phyloP scores from a whole-genome alignment of 495 filamentous ascomycete genomes.

The Lepraria neglecta region DNA sequence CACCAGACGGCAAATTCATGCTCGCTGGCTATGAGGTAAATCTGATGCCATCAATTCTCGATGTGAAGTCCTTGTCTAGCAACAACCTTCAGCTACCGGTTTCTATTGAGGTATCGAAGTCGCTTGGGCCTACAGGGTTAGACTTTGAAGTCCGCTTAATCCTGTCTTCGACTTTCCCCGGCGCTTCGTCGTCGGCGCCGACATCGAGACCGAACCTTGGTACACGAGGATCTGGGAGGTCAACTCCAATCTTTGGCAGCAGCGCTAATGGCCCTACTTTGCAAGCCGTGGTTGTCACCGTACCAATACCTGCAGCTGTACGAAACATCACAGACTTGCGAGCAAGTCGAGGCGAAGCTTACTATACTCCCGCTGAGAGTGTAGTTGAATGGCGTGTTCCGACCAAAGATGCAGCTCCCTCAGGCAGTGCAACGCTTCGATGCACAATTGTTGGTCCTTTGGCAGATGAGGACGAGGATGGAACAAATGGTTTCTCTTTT shows the following conservation, averaged over 20 bases:
- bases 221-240: conserved; percentile 42
- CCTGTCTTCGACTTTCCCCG: conserved; percentile 55
- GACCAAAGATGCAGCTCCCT: conserved; percentile 55
- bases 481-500: conserved; percentile 43
- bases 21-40: conserved; percentile 93
- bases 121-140: conserved; percentile 60
- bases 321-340: conserved; percentile 82
- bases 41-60: conserved; percentile 59
- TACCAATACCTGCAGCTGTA: conserved; percentile 75
- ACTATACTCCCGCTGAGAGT: conserved; percentile 63
- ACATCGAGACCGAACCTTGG: conserved; percentile 34
- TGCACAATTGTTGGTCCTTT: conserved; percentile 70
- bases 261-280: conserved; percentile 50
- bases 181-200: conserved; percentile 32
- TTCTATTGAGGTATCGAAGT: conserved; percentile 70
- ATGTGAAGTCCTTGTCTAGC: conserved; percentile 41
- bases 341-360: conserved; percentile 77
- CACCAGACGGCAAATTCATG: conserved; percentile 92
- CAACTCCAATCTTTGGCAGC: conserved; percentile 57
- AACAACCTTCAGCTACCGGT: conserved; percentile 75
- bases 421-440: conserved; percentile 65
- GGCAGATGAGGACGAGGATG: conserved; percentile 52
- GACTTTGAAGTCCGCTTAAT: conserved; percentile 87
- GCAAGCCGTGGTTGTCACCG: conserved; percentile 72
- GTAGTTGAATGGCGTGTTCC: conserved; percentile 79